Evolutionary conservation across 1,139 yeast genomes (phyloP).

Genomic region (Yamadazyma dushanensis): DNA sequence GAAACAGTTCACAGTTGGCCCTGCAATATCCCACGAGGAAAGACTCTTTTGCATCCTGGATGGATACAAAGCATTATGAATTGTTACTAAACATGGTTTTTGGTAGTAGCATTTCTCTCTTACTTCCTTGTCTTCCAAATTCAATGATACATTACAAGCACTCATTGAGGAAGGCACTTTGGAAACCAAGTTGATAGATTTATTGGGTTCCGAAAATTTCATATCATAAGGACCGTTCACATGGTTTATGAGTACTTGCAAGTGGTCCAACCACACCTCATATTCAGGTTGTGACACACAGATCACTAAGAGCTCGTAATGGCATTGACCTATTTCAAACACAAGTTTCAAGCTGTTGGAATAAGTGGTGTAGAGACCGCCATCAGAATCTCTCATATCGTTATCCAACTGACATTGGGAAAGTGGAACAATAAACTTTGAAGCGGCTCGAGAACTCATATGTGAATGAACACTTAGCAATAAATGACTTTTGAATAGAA

Average conservation of each 20-base stretch:
- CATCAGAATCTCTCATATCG: slow-evolving; percentile 24
- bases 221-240: slow-evolving; percentile 44
- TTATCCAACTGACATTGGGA: slow-evolving; percentile 28
- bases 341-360: slow-evolving; percentile 39
- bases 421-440: slow-evolving; percentile 51
- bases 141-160: slow-evolving; percentile 15
- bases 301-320: slow-evolving; percentile 48
- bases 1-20: neutral
- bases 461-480: slow-evolving; percentile 20
- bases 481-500: slow-evolving; percentile 54
- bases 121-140: neutral
- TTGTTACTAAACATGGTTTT: slow-evolving; percentile 5
- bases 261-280: slow-evolving; percentile 39
- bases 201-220: slow-evolving; percentile 25
- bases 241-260: slow-evolving; percentile 30
- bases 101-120: slow-evolving; percentile 5
- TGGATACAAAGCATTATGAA: slow-evolving; percentile 7
- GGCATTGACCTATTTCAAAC: slow-evolving; percentile 42
- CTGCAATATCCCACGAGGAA: slow-evolving; percentile 1
- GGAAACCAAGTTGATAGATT: slow-evolving; percentile 6
- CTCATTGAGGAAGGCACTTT: slow-evolving; percentile 7
- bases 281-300: slow-evolving; percentile 35
- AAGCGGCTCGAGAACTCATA: slow-evolving; percentile 24
- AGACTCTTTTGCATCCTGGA: neutral
- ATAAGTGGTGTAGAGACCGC: slow-evolving; percentile 38